Base-by-base conservation (phyloP, 331 rosid species). In the Acacia pycnantha region DNA sequence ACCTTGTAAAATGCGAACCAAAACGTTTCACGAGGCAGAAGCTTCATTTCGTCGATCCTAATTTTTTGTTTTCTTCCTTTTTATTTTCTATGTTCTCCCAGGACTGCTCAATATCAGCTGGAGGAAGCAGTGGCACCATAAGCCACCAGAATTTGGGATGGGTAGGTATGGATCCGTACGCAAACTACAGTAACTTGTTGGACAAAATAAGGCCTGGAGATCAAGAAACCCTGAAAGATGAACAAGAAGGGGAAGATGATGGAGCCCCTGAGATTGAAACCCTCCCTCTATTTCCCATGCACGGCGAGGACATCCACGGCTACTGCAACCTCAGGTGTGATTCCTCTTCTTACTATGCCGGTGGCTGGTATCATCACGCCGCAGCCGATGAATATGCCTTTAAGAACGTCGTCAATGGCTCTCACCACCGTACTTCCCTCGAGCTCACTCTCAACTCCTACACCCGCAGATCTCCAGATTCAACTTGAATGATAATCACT, bases 251-350 rank as follows among this genome's bases (percentile, higher is more conserved):
- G 2, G 84, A 85, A 11, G 72, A 82, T 19, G 56, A 50, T 16
- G 88, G 67, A 21, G 22, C 64, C 2, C 86, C 81, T 41, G 95
- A 91, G 77, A 91, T 94, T 82, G 98, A 96, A 86, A 96, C 98
- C 8, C 99, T 96, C 50, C 98, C 98, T n/a, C 91, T 96, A 37
- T 96, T 96, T 68, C 99, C 99, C 61, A 89, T 94, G 92, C 99
- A 92, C 29, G 91, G 88, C 35, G 99, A 94, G 31, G 95, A 91
- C 74, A 76, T 91, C 79, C 87, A 85, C 41, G 96, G 90, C 79
- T 92, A 85, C 78, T 86, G 85, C 88, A 85, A 83, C 87, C 74
- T 85, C 74, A 90, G 77, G 71, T 82, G 95, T 41, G 81, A 87
- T 79, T 82, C 89, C 73, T 82, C 89, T 2, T 81, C 79, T 31